Evolutionary conservation across 768 basidiomycete species (phyloP).

Genomic region (Mycena kentingensis): DNA sequence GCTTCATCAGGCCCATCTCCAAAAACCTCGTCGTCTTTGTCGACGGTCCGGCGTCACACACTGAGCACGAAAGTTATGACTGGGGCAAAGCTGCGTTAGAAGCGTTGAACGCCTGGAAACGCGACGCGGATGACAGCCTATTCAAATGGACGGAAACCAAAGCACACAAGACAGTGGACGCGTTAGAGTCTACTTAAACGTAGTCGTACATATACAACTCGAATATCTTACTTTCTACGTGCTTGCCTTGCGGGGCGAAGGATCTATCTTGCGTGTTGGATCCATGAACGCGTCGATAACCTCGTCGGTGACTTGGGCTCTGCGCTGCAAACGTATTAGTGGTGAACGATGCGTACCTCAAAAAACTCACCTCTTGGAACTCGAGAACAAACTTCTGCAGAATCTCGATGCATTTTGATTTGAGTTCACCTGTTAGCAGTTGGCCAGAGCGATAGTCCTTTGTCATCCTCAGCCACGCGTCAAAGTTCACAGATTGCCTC

Average conservation of each 20-base stretch:
- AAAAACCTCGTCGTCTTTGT: constrained; percentile 70
- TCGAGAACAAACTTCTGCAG: constrained; percentile 80
- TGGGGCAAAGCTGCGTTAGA: constrained; percentile 76
- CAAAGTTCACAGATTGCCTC: constrained; percentile 22
- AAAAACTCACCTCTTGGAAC: constrained; percentile 70
- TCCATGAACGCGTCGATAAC: constrained; percentile 81
- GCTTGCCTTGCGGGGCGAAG: constrained; percentile 45
- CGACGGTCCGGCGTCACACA: constrained; percentile 61
- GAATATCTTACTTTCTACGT: constrained; percentile 6
- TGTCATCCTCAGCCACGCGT: not conserved
- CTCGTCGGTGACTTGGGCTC: constrained; percentile 79
- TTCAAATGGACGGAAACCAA: constrained; percentile 54
- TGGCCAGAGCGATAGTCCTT: constrained; percentile 92
- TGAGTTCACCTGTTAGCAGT: constrained; percentile 88
- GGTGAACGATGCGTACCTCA: constrained; percentile 2
- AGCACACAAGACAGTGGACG: constrained; percentile 30
- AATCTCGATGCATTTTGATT: constrained; percentile 80
- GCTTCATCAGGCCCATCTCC: constrained; percentile 72
- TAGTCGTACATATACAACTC: not conserved
- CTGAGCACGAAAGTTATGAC: constrained; percentile 62
- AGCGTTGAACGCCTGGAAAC: constrained; percentile 64
- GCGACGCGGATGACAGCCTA: constrained; percentile 29
- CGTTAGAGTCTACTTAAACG: constrained; percentile 12
- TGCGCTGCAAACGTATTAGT: constrained; percentile 52
- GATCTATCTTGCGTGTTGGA: constrained; percentile 70